These are phyloP conservation scores for Talaromyces amestolkiae DNA, from an alignment of 2,329 filamentous ascomycete species.

Conservation along the genomic window DNA sequence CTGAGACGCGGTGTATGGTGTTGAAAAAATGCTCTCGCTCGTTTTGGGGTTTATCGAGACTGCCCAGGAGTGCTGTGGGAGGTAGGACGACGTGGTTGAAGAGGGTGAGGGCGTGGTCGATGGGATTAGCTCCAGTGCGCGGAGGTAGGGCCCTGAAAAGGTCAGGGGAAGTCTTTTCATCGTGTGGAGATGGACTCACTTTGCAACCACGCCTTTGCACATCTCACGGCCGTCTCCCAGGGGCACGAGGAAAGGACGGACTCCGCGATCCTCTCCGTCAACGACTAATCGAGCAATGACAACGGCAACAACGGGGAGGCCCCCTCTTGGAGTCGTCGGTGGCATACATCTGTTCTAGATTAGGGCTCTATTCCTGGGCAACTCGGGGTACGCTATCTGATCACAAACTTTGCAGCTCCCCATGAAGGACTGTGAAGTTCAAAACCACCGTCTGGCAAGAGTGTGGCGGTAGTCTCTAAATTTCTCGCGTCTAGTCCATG, in stretches of 20 bases:
- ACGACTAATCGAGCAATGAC: constrained; percentile 36
- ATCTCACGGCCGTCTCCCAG: constrained; percentile 28
- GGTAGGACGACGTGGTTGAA: constrained; percentile 34
- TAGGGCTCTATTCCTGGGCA: background rate
- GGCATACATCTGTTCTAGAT: constrained; percentile 18
- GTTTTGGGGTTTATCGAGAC: constrained; percentile 19
- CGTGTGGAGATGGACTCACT: constrained; percentile 6
- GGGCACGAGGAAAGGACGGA: constrained; percentile 34
- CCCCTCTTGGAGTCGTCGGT: constrained; percentile 18
- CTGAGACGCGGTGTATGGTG: constrained; percentile 21
- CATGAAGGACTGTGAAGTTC: constrained; percentile 34
- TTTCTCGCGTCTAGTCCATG: constrained; percentile 43
- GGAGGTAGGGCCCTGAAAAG: constrained; percentile 20
- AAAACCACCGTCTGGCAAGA: constrained; percentile 34
- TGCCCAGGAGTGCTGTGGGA: constrained; percentile 29
- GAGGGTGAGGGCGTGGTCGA: constrained; percentile 32
- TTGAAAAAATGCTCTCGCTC: constrained; percentile 30
- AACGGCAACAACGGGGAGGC: constrained; percentile 31
- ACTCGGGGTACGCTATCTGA: constrained; percentile 16
- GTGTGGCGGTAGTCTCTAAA: constrained; percentile 40
- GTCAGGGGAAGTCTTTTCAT: background rate
- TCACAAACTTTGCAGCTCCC: constrained; percentile 34
- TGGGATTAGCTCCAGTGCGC: constrained; percentile 33
- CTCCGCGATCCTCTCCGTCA: constrained; percentile 26
- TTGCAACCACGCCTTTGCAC: constrained; percentile 29